These are phyloP conservation scores for Ophiocordyceps camponoti-leonardi DNA, from an alignment of 2,329 filamentous ascomycete species.

Conservation along the genomic window DNA sequence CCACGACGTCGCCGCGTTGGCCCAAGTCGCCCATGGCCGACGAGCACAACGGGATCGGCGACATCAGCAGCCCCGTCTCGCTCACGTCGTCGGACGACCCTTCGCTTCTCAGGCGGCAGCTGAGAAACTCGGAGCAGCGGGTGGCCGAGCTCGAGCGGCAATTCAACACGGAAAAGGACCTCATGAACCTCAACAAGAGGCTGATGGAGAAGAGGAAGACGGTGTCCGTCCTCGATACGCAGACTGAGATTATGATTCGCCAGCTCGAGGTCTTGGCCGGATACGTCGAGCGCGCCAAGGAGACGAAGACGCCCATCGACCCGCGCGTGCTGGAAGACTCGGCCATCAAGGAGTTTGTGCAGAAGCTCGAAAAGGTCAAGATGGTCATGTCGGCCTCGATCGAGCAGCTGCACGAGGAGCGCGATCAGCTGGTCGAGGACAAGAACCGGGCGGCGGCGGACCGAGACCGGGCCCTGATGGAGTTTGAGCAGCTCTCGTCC, in stretches of 20 bases:
- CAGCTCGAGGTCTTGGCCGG: conserved; percentile 81
- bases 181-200: conserved; percentile 70
- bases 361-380: conserved; percentile 48
- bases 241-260: conserved; percentile 87
- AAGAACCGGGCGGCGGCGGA: conserved; percentile 66
- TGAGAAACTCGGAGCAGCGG: conserved; percentile 65
- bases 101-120: conserved; percentile 51
- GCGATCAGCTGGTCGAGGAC: conserved; percentile 71
- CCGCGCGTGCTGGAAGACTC: conserved; percentile 71
- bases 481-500: conserved; percentile 85
- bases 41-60: conserved; percentile 30
- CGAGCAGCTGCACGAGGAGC: conserved; percentile 48
- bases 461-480: conserved; percentile 83
- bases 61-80: conserved; percentile 58
- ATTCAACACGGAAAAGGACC: conserved; percentile 45
- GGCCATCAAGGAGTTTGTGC: conserved; percentile 80
- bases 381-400: conserved; percentile 38
- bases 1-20: conserved; percentile 50
- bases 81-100: conserved; percentile 49
- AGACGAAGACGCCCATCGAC: conserved; percentile 64
- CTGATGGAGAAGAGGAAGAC: conserved; percentile 88
- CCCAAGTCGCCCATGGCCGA: conserved; percentile 49
- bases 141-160: conserved; percentile 78
- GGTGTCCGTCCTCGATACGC: conserved; percentile 82
- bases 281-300: conserved; percentile 74